Evolutionary conservation across 2,329 filamentous ascomycete species (phyloP), one percentile per base, ranked within the genome.

Genomic region (Botrytis porri): DNA sequence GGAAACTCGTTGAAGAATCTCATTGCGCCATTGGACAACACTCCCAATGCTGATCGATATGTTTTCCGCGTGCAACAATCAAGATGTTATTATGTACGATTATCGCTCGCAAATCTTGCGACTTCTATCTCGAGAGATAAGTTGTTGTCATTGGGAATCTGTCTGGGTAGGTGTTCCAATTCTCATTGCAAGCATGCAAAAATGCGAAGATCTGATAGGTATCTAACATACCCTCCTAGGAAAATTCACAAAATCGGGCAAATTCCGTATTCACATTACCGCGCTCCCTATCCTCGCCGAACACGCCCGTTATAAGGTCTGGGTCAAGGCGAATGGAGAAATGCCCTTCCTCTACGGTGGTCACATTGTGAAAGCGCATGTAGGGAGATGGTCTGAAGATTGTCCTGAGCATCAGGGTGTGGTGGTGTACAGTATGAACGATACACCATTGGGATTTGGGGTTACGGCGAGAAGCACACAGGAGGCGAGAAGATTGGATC

Each of bases 281-380:
- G 93, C 77, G 29, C 86, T 99, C 73, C 92, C 94, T 76, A 89
- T 98, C 76, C 92, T 99, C 77, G 93, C 95, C 73, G 92, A 93
- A 77, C 94, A 98, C 82, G 95, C 95, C 62, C 88, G 96, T 74
- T 97, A 97, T 85, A 98, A 98, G 89, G 90, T 98, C 78, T 98
- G 95, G 94, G 91, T 99, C 77, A 97, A 97, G 84, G 88, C 91
- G 74, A 98, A 98, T 83, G 96, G 96, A 77, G 95, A 97, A 80
- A 97, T 98, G 94, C 95, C 96, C 1, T 98, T 97, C 82, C 84
- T 99, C 64, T 99, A 98, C 83, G 96, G 96, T 70, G 93, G 93
- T 73, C 95, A 98, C 82, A 87, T 97, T 70, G 89, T 97, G 77
- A 93, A 93, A 82, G 92, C 91, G 45, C 92, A 94, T 81, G 82